These are phyloP conservation scores for Phytophthora kernoviae DNA, from an alignment of 352 stramenopile species.

Conservation along the genomic window DNA sequence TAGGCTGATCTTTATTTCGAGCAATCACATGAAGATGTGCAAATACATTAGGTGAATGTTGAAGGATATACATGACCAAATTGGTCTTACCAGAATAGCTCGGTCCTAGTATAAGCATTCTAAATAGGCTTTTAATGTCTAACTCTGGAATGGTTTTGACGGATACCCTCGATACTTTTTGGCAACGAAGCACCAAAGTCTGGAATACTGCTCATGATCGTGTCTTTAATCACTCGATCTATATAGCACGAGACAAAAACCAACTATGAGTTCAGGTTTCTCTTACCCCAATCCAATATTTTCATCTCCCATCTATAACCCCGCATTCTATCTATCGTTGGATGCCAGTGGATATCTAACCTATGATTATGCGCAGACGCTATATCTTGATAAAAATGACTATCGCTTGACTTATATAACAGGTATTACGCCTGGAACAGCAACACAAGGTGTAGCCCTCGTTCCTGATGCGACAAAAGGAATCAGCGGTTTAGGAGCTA, in stretches of 20 bases:
- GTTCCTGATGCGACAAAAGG: too few species aligned
- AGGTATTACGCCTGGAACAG: background rate
- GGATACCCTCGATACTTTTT: constrained; percentile 6
- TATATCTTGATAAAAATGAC: constrained; percentile 3
- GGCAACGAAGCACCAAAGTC: constrained; percentile 2
- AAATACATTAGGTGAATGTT: constrained; percentile 9
- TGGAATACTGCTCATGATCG: constrained; percentile 5
- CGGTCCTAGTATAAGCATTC: constrained; percentile 5
- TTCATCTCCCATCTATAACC: constrained; percentile 10
- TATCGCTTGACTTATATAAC: constrained; percentile 2
- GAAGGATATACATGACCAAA: background rate
- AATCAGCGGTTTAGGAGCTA: background rate
- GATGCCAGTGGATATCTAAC: background rate
- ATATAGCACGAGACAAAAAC: constrained; percentile 11
- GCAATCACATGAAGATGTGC: constrained; percentile 8
- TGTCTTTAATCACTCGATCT: background rate
- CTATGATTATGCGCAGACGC: background rate
- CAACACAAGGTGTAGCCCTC: background rate
- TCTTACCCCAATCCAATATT: constrained; percentile 5
- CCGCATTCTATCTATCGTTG: constrained; percentile 6
- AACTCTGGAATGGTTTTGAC: background rate
- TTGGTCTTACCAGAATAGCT: constrained; percentile 14
- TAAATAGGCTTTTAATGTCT: constrained; percentile 8
- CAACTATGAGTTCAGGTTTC: constrained; percentile 10
- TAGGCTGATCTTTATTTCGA: constrained; percentile 3